Percentiles rank a stretch among this genome's conserved stretches.
Conservation (phyloP, 2,329 filamentous ascomycete species). For the Phaeoacremonium minimum region DNA sequence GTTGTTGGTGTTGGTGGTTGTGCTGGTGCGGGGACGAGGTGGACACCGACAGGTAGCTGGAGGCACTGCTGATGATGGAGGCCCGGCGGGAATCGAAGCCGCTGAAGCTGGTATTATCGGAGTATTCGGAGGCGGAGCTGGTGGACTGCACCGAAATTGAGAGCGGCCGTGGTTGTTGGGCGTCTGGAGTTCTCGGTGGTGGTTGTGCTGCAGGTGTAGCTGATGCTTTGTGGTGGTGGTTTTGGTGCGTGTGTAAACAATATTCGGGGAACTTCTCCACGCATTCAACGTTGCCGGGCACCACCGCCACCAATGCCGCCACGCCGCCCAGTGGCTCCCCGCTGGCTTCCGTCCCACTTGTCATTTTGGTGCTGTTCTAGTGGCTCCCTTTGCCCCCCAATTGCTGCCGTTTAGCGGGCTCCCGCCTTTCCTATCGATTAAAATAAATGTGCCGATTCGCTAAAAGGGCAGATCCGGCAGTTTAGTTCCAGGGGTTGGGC, state of each 20-base stretch:
- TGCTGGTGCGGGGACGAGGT: constrained; percentile 3
- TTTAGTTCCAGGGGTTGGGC: too few species aligned
- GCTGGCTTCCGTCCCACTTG: background rate
- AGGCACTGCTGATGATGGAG: constrained; percentile 21
- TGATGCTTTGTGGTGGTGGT: constrained; percentile 5
- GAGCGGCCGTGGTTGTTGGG: constrained; percentile 13
- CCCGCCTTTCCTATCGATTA: too few species aligned
- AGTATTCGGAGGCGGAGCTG: constrained; percentile 19
- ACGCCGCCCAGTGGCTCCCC: background rate
- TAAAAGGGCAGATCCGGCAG: too few species aligned
- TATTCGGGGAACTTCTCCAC: constrained; percentile 33
- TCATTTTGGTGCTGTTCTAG: background rate
- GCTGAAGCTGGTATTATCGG: constrained; percentile 15
- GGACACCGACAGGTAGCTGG: constrained; percentile 11
- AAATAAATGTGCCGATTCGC: too few species aligned
- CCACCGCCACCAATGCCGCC: background rate
- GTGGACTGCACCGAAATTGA: constrained; percentile 20
- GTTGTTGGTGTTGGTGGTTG: constrained; percentile 4
- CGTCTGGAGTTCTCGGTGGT: constrained; percentile 4
- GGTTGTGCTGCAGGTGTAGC: constrained; percentile 9
- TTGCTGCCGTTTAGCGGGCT: too few species aligned
- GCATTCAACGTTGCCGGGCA: constrained; percentile 30
- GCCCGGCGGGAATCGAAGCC: constrained; percentile 21
- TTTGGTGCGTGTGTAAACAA: constrained; percentile 32
- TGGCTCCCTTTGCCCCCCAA: too few species aligned